A percentile compares a stretch with the other conserved stretches of the same genome.
Evolutionary conservation across 2,329 filamentous ascomycete species (phyloP).

Genomic region (Alternaria sp.): DNA sequence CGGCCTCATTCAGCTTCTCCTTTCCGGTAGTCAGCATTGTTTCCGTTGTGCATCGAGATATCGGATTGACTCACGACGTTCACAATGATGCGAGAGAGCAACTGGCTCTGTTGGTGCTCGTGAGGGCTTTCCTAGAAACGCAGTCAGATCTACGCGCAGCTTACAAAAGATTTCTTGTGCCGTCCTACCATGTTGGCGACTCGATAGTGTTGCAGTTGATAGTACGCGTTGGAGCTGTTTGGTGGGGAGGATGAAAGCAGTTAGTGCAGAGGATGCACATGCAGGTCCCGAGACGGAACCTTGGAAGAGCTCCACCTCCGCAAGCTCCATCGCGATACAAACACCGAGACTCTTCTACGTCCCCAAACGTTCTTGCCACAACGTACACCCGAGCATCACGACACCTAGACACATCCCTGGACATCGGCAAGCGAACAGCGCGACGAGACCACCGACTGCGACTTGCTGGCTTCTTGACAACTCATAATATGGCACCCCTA

Average conservation of each 20-base stretch:
- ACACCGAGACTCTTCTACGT: conserved; percentile 1
- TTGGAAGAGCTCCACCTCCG: conserved; percentile 28
- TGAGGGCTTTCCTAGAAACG: conserved; percentile 82
- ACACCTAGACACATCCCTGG: not conserved
- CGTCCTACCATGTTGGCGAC: conserved; percentile 34
- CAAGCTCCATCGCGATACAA: conserved; percentile 19
- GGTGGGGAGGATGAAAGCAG: conserved; percentile 36
- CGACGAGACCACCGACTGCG: conserved; percentile 1
- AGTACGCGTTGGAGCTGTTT: conserved; percentile 29
- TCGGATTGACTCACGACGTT: conserved; percentile 78
- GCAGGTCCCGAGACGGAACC: conserved; percentile 11
- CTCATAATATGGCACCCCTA: conserved; percentile 60
- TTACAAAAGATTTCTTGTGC: not conserved
- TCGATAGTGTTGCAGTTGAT: conserved; percentile 3
- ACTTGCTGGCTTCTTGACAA: not conserved
- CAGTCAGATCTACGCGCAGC: conserved; percentile 17
- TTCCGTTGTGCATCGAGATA: not conserved
- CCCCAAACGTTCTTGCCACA: not conserved
- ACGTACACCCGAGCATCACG: not conserved
- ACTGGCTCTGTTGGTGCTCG: conserved; percentile 93
- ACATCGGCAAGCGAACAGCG: not conserved
- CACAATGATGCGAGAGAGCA: conserved; percentile 93
- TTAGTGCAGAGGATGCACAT: conserved; percentile 23
- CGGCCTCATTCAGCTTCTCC: conserved; percentile 97
- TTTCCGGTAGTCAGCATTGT: conserved; percentile 49